phyloP scores from a whole-genome alignment of 768 basidiomycete species.

The Mycena albidolilacea region DNA sequence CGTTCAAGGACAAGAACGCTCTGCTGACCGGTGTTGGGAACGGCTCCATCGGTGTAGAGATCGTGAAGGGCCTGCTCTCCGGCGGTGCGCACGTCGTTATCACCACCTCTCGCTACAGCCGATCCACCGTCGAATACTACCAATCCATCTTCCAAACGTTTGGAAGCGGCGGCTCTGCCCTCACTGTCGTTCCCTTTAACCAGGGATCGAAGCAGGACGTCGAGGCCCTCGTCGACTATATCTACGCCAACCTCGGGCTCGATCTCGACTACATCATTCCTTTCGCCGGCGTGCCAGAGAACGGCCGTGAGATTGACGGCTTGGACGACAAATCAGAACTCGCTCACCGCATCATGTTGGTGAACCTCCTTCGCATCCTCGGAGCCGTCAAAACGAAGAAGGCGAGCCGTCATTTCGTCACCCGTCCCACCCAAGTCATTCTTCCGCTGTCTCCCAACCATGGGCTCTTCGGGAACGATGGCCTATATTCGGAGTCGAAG shows the following conservation, averaged over 20 bases:
- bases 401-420: slow-evolving; percentile 95
- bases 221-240: slow-evolving; percentile 97
- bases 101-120: slow-evolving; percentile 97
- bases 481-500: slow-evolving; percentile 98
- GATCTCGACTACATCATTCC: slow-evolving; percentile 99
- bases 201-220: slow-evolving; percentile 99
- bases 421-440: slow-evolving; percentile 98
- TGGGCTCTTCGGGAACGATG: slow-evolving; percentile 97
- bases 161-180: slow-evolving; percentile 95
- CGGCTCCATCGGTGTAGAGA: slow-evolving; percentile 97
- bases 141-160: slow-evolving; percentile 97
- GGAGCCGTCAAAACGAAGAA: slow-evolving; percentile 99
- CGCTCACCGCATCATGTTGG: slow-evolving; percentile 98
- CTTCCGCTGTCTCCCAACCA: slow-evolving; percentile 98
- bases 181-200: slow-evolving; percentile 99
- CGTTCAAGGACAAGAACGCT: slow-evolving; percentile 99
- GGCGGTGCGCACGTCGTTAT: slow-evolving; percentile 97
- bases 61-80: slow-evolving; percentile 95
- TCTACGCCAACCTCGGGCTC: slow-evolving; percentile 94
- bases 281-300: slow-evolving; percentile 98
- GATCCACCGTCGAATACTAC: slow-evolving; percentile 97
- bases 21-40: slow-evolving; percentile 98
- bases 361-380: slow-evolving; percentile 95
- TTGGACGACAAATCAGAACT: slow-evolving; percentile 98
- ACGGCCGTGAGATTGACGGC: slow-evolving; percentile 97